phyloP scores from a whole-genome alignment of 2,329 filamentous ascomycete species.

The Lecanicillium sp. region DNA sequence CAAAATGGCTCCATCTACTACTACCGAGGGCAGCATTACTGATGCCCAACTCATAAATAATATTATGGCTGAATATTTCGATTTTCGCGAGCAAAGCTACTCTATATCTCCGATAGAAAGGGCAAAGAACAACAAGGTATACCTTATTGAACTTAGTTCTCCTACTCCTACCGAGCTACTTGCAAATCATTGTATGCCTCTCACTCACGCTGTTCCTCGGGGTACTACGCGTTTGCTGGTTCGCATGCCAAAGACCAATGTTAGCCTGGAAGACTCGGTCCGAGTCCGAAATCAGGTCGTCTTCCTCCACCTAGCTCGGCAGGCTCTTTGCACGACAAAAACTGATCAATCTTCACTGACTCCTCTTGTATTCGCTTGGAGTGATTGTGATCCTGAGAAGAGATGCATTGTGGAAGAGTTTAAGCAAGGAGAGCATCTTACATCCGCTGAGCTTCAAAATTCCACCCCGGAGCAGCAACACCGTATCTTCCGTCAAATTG shows the following conservation, averaged over 20 bases:
- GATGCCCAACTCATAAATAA: not conserved
- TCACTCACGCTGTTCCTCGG: slow-evolving; percentile 9
- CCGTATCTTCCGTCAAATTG: slow-evolving; percentile 5
- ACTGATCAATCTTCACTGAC: not conserved
- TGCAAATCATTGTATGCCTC: not conserved
- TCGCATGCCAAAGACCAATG: slow-evolving; percentile 6
- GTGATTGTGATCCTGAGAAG: not conserved
- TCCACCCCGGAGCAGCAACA: slow-evolving; percentile 3
- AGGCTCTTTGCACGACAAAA: slow-evolving; percentile 2
- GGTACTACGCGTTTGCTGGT: slow-evolving; percentile 6
- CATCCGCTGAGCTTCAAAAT: not conserved
- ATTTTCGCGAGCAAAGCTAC: not conserved
- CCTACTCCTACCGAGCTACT: not conserved
- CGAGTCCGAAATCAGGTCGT: slow-evolving; percentile 7
- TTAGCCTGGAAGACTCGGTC: slow-evolving; percentile 7
- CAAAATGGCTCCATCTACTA: not conserved
- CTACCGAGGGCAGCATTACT: not conserved
- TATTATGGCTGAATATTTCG: slow-evolving; percentile 1
- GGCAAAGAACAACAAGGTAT: slow-evolving; percentile 3
- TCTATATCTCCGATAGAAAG: not conserved
- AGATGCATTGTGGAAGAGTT: slow-evolving; percentile 10
- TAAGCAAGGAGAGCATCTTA: slow-evolving; percentile 5
- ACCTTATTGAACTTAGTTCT: slow-evolving; percentile 1
- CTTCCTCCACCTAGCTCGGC: slow-evolving; percentile 5
- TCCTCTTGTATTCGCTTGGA: slow-evolving; percentile 6